Conservation (phyloP, 805 yeast species). For the Candida sakaeoensis region DNA sequence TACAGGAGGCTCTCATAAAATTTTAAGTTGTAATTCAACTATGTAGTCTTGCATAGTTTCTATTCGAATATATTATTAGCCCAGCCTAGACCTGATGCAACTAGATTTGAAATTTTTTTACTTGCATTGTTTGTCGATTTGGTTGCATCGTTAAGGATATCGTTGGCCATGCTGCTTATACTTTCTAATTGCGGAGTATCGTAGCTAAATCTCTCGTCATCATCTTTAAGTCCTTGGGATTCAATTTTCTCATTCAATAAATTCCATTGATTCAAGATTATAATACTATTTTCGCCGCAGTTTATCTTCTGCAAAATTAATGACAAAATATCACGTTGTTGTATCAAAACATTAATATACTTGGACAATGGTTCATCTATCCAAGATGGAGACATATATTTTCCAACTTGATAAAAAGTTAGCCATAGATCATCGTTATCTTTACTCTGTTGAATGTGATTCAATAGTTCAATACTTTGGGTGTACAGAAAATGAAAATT, state of each 20-base stretch:
- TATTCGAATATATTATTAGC: conserved; percentile 23
- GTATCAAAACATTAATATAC: conserved; percentile 25
- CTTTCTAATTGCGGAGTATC: conserved; percentile 1
- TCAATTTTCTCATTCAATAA: conserved; percentile 37
- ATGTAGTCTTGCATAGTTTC: neutral
- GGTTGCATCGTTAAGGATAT: conserved; percentile 3
- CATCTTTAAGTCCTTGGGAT: conserved; percentile 11
- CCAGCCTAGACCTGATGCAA: conserved; percentile 60
- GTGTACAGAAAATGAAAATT: conserved; percentile 56
- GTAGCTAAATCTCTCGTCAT: conserved; percentile 4
- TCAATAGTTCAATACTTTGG: conserved; percentile 36
- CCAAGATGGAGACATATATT: conserved; percentile 35
- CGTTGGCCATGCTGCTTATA: conserved; percentile 1
- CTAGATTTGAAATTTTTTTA: conserved; percentile 47
- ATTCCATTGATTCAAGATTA: conserved; percentile 64
- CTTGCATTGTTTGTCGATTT: conserved; percentile 30
- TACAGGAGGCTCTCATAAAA: too few species aligned
- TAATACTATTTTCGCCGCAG: conserved; percentile 50
- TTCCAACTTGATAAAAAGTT: conserved; percentile 71
- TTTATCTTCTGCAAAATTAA: conserved; percentile 43
- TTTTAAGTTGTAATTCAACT: too few species aligned
- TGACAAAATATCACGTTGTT: conserved; percentile 55
- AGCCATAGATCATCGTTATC: conserved; percentile 49
- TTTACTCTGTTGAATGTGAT: conserved; percentile 10
- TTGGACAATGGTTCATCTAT: conserved; percentile 22